These are phyloP conservation scores for Schizopora paradoxa DNA, from an alignment of 1,284 basidiomycete genomes.

Conservation along the genomic window DNA sequence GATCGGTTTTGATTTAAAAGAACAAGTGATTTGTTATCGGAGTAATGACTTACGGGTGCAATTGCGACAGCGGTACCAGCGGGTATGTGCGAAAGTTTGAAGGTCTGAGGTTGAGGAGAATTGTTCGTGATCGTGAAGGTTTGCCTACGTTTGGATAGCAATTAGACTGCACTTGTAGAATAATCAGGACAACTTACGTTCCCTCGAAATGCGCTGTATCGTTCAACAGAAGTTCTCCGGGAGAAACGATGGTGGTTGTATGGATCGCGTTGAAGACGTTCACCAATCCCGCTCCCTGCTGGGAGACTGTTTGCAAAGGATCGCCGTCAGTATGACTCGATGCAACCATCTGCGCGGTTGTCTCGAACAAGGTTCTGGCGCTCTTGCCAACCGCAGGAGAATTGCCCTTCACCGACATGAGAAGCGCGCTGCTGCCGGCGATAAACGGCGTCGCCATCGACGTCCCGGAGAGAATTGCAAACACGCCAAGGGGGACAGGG, in stretches of 20 bases:
- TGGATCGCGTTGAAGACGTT: constrained; percentile 60
- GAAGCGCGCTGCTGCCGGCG: constrained; percentile 60
- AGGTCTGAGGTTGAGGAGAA: constrained; percentile 36
- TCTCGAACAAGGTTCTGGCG: constrained; percentile 51
- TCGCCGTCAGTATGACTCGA: constrained; percentile 43
- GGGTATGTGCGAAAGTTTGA: constrained; percentile 45
- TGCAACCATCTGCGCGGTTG: constrained; percentile 46
- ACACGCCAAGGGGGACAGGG: constrained; percentile 40
- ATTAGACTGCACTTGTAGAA: constrained; percentile 5
- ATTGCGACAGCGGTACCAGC: constrained; percentile 50
- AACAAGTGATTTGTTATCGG: not conserved
- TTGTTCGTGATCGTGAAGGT: constrained; percentile 45
- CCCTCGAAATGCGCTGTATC: constrained; percentile 58
- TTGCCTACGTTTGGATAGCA: constrained; percentile 30
- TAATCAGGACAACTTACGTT: constrained; percentile 31
- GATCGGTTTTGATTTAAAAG: not conserved
- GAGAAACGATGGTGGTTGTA: constrained; percentile 48
- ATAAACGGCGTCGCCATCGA: constrained; percentile 48
- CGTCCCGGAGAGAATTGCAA: constrained; percentile 40
- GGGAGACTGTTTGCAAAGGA: constrained; percentile 53
- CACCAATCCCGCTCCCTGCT: constrained; percentile 64
- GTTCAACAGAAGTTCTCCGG: constrained; percentile 59
- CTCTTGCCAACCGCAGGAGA: constrained; percentile 32
- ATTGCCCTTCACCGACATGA: constrained; percentile 51
- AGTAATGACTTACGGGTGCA: constrained; percentile 23